phyloP scores from a whole-genome alignment of 768 basidiomycete genomes.

The Rhizopogon sp. region DNA sequence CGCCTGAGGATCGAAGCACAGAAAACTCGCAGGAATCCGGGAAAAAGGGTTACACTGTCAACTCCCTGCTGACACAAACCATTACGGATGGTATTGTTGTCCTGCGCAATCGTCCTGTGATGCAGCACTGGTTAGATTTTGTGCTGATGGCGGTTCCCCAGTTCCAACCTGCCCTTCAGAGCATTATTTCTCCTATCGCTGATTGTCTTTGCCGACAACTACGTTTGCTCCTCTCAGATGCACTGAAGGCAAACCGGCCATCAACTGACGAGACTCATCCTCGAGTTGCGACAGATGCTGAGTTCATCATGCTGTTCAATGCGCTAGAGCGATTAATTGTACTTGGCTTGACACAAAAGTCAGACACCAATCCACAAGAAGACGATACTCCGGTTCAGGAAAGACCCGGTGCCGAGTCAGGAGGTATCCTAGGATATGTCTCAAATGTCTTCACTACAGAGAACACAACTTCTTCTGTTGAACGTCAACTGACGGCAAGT shows the following conservation, averaged over 20 bases:
- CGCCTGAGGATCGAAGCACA: slow-evolving; percentile 26
- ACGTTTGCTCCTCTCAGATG: slow-evolving; percentile 48
- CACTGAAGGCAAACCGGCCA: slow-evolving; percentile 37
- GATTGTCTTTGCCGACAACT: slow-evolving; percentile 79
- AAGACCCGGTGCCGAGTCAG: slow-evolving; percentile 47
- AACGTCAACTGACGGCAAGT: slow-evolving; percentile 58
- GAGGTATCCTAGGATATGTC: slow-evolving; percentile 82
- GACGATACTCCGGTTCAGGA: slow-evolving; percentile 53
- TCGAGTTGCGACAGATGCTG: slow-evolving; percentile 66
- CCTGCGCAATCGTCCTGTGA: slow-evolving; percentile 65
- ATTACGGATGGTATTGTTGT: slow-evolving; percentile 76
- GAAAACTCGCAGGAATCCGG: slow-evolving; percentile 29
- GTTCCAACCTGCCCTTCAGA: slow-evolving; percentile 67
- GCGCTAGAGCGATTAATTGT: slow-evolving; percentile 78
- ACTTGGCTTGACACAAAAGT: slow-evolving; percentile 58
- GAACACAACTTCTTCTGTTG: slow-evolving; percentile 35
- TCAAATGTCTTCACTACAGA: slow-evolving; percentile 88
- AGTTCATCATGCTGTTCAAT: slow-evolving; percentile 80
- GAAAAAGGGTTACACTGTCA: slow-evolving; percentile 44
- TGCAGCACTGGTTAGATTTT: slow-evolving; percentile 98
- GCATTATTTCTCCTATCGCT: slow-evolving; percentile 65
- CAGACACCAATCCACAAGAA: slow-evolving; percentile 45
- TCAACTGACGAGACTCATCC: slow-evolving; percentile 37
- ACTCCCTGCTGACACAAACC: slow-evolving; percentile 71
- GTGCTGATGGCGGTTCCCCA: slow-evolving; percentile 87